Base-by-base conservation (phyloP, 2,329 filamentous ascomycete species). In the Scolecobasidium constrictum region DNA sequence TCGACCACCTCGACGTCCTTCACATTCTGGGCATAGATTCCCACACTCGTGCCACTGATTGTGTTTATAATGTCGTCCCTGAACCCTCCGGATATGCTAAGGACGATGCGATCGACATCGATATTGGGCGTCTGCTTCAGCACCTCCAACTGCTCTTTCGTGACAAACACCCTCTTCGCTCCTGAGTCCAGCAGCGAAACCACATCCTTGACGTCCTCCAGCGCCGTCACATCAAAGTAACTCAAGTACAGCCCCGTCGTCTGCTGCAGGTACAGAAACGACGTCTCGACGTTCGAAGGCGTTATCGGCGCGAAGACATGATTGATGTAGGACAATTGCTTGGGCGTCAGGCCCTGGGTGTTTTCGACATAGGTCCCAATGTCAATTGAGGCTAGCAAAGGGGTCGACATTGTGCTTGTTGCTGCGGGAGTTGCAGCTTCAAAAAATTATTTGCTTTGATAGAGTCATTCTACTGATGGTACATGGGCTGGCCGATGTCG, bases 171-270 rank as follows among this genome's bases (percentile, higher is more conserved):
- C 58, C 82, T 92, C 41, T 79, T 76, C 5, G 87, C 86, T 46
- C 92, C 92, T 49, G 79, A 76, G 59, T 98, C 85, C 44, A 98
- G 77, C 26, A 96, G 72, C 37, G 83, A 75, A 42, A 90, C 66
- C 26, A 96, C 69, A 49, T 93, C 83, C 50, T 87, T 81, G 43
- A 69, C 67, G 9, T 78, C 78, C 22, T 74, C 61, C 31, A 96
- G 70, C 17, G 66, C 65, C 4, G 83, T 81, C 40, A 80, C 86
- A 53, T 94, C 86, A 50, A 94, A 75, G 59, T 83, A 87, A 49
- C 84, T 75, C 50, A 70, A 61, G 42, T 76, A 72, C 6, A 63
- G 61, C 42, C 68, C 65, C 49, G 78, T 72, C 34, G 77, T 73
- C 40, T 71, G 61, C 43, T 71, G 69, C 34, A 82, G 64, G 54